A percentile compares a stretch with the other conserved stretches of the same genome.
These are phyloP conservation scores for Irpex sp. DNA, from an alignment of 1,284 basidiomycete species.

Conservation along the genomic window DNA sequence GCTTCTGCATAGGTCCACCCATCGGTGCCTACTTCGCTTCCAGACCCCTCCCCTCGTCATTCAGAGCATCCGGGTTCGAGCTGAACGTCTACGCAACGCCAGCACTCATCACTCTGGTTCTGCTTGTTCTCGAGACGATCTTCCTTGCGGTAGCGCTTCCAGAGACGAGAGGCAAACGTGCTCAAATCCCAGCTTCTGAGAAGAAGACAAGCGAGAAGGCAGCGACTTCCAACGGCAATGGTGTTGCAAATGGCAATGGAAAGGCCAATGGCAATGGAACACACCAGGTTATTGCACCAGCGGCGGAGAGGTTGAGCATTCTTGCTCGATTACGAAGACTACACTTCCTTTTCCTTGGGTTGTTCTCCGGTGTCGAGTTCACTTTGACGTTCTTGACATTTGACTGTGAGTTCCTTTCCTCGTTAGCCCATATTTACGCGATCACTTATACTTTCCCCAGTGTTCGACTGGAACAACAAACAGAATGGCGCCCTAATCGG, in stretches of 20 bases:
- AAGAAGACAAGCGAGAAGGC: conserved; percentile 20
- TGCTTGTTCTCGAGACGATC: conserved; percentile 68
- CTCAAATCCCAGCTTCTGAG: conserved; percentile 18
- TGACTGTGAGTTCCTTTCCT: conserved; percentile 59
- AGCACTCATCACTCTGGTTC: conserved; percentile 71
- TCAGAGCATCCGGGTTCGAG: conserved; percentile 57
- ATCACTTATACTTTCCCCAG: conserved; percentile 33
- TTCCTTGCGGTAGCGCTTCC: conserved; percentile 73
- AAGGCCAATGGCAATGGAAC: conserved; percentile 14
- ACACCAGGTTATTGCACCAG: conserved; percentile 8
- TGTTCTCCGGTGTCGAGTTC: conserved; percentile 92
- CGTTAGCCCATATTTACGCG: neutral
- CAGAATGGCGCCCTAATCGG: conserved; percentile 87
- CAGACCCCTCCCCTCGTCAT: conserved; percentile 54
- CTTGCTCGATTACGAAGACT: conserved; percentile 57
- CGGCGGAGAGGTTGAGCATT: conserved; percentile 40
- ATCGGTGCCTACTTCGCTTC: conserved; percentile 83
- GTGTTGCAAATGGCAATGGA: conserved; percentile 1
- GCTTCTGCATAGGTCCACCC: conserved; percentile 84
- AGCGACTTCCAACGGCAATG: conserved; percentile 18
- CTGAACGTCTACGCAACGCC: conserved; percentile 86
- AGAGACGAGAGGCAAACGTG: conserved; percentile 62
- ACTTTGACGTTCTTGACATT: conserved; percentile 90
- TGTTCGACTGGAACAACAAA: conserved; percentile 86
- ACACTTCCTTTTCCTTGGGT: conserved; percentile 80